A percentile compares a stretch with the other conserved stretches of the same genome.
Conservation (phyloP, 257 asterid species). For the Ilex asprella region DNA sequence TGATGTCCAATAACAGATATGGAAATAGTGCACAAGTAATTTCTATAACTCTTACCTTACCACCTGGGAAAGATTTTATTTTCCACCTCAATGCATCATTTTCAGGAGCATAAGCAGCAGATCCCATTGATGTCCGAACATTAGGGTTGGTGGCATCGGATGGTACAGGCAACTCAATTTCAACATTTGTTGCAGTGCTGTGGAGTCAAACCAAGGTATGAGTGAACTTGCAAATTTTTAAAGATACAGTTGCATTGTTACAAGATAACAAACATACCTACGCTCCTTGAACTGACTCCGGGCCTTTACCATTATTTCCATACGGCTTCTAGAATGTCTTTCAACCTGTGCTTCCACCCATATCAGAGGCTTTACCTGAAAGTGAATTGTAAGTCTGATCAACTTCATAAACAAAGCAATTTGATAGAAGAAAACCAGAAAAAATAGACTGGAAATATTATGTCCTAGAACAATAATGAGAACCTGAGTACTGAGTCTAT, state of each 20-base stretch:
- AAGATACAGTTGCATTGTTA: not conserved
- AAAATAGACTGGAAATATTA: constrained; percentile 2
- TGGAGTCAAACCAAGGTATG: constrained; percentile 25
- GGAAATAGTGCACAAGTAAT: too few species aligned
- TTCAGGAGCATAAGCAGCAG: constrained; percentile 94
- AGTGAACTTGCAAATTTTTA: constrained; percentile 14
- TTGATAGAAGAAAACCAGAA: constrained; percentile 7
- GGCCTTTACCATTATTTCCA: constrained; percentile 81
- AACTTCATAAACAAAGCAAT: constrained; percentile 1
- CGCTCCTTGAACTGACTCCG: constrained; percentile 98
- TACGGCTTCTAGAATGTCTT: constrained; percentile 90
- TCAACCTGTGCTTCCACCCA: constrained; percentile 99
- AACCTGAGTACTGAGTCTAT: constrained; percentile 99
- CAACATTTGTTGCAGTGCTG: constrained; percentile 98
- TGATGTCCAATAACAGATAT: not conserved
- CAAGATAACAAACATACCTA: constrained; percentile 41
- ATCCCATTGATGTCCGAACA: constrained; percentile 98
- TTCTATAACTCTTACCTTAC: constrained; percentile 51
- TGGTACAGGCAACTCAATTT: constrained; percentile 96
- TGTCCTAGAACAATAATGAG: constrained; percentile 9
- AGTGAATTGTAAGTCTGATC: constrained; percentile 14
- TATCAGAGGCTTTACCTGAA: constrained; percentile 92
- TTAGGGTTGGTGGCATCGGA: constrained; percentile 94
- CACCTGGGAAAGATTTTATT: constrained; percentile 98
- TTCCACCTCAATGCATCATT: constrained; percentile 90